Base-by-base conservation (phyloP, 148 eudicot genomes). In the Tetragonia tetragonoides region DNA sequence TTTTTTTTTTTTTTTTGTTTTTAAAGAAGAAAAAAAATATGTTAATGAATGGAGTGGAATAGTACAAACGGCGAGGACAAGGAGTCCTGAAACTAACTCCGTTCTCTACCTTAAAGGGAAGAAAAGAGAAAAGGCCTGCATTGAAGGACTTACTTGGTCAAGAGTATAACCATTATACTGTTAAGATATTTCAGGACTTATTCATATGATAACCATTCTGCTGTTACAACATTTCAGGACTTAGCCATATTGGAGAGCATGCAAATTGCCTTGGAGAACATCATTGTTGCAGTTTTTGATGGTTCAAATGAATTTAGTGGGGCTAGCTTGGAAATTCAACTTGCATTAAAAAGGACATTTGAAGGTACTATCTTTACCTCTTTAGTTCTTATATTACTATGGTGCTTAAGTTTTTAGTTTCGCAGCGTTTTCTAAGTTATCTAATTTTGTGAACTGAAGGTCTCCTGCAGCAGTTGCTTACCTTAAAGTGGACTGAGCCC, bases 401-500 rank as follows among this genome's bases (percentile, higher is more conserved):
- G n/a, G 70, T 70, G 71, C 17, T 46, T 61, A 46, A 41, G 73
- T 49, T 61, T 24, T 44, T 61, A 37, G 68, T 81, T 76, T 76
- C 66, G 75, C 62, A 47, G 61, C 17, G 18, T 85, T 65, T 81
- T 75, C 81, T 91, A 78, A 84, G 46, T 74, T 77, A 24, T 63
- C 54, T 78, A 51, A 44, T 79, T 34, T 69, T 87, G 73, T 80
- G 39, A 77, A 67, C 44, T 87, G 75, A 82, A 96, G 99, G 93
- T 84, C 86, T 96, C 68, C 95, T 96, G 75, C 93, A 91, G 84
- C 87, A 91, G 78, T 90, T 96, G 59, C 87, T 96, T 84, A 79
- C 83, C 73, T 81, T 96, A 82, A 88, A 90, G 79, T 96, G 99
- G 98, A 90, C 90, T 73, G 99, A 93, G 78, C 95, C 98, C 6